Conservation (phyloP, 306 rosid species). For the Malus asiatica region DNA sequence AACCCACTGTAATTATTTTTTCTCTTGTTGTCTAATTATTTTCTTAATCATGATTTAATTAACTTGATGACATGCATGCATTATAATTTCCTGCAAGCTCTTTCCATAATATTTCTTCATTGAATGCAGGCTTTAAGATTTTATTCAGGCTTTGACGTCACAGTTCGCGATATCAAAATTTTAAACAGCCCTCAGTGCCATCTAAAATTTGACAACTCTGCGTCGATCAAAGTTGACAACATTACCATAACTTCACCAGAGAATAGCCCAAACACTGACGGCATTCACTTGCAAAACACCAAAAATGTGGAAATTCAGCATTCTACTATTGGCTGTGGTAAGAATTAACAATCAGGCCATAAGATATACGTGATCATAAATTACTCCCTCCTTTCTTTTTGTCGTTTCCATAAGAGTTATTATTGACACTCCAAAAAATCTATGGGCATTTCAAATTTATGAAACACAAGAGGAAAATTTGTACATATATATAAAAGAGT, state of each 20-base stretch:
- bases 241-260: conserved; percentile 76
- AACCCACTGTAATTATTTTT: conserved; percentile 62
- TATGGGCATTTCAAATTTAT: no score
- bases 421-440: no score
- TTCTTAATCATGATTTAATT: background rate
- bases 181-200: conserved; percentile 85
- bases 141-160: conserved; percentile 52
- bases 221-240: conserved; percentile 46
- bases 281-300: conserved; percentile 89
- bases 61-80: no score
- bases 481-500: background rate
- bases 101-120: background rate
- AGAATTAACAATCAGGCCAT: background rate
- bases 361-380: no score
- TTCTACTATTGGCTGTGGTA: conserved; percentile 66
- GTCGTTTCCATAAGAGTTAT: no score
- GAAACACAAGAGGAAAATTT: background rate
- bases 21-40: background rate
- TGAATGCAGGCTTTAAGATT: conserved; percentile 74
- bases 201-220: conserved; percentile 78
- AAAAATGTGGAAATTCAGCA: conserved; percentile 71
- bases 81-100: background rate
- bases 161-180: conserved; percentile 58
- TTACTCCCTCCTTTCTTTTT: no score
- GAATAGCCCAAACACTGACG: conserved; percentile 86